These are phyloP conservation scores for Karstenula rhodostoma DNA, from an alignment of 2,329 filamentous ascomycete genomes.

Conservation along the genomic window DNA sequence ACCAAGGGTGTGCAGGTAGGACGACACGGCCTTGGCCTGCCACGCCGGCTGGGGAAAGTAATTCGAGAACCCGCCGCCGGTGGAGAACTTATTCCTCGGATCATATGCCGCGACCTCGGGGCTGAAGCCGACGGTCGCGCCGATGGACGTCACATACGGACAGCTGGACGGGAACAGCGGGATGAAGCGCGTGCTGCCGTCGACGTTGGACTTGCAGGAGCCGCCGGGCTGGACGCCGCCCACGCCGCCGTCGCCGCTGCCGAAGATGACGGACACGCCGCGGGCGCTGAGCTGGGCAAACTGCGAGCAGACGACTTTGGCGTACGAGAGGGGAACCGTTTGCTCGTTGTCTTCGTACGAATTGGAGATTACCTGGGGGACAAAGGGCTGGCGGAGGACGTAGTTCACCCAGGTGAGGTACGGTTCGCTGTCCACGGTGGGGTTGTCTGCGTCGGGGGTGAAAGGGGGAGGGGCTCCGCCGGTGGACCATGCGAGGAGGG, in stretches of 20 bases:
- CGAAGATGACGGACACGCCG: constrained; percentile 69
- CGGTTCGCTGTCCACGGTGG: constrained; percentile 70
- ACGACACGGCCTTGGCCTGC: constrained; percentile 50
- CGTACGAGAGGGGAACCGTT: constrained; percentile 67
- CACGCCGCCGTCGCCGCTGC: constrained; percentile 67
- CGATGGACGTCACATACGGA: constrained; percentile 73
- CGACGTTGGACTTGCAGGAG: constrained; percentile 67
- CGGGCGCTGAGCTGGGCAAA: constrained; percentile 72
- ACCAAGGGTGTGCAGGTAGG: constrained; percentile 52
- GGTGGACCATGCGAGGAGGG: constrained; percentile 66
- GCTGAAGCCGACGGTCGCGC: constrained; percentile 63
- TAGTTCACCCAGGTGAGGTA: constrained; percentile 71
- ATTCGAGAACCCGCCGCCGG: constrained; percentile 22
- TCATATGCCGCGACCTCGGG: constrained; percentile 62
- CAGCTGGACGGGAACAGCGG: constrained; percentile 72
- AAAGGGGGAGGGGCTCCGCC: constrained; percentile 64
- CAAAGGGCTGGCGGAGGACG: constrained; percentile 62
- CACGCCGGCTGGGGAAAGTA: constrained; percentile 37
- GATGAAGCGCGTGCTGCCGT: constrained; percentile 63
- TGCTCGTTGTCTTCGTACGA: constrained; percentile 75
- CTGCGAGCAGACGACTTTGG: constrained; percentile 67
- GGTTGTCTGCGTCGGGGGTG: constrained; percentile 56
- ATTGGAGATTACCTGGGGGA: constrained; percentile 70
- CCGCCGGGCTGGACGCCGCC: constrained; percentile 50
- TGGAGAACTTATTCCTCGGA: constrained; percentile 31